Conservation (phyloP, 1,284 basidiomycete genomes). For the Malassezia dermatis region DNA sequence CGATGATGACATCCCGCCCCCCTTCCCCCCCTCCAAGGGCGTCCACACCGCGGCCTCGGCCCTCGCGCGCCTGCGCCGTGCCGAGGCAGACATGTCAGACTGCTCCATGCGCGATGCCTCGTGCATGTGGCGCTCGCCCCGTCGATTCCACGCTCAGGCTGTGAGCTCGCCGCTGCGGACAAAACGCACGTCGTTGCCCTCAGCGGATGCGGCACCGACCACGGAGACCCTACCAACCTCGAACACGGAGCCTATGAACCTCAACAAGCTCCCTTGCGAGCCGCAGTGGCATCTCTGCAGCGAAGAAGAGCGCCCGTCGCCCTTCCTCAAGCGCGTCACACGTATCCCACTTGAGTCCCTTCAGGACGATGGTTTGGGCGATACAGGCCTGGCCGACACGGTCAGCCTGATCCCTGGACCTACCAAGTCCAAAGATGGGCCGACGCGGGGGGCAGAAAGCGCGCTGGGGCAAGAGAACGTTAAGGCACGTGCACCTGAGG, state of each 20-base stretch:
- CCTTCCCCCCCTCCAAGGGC: not conserved
- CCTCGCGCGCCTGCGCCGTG: not conserved
- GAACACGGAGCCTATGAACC: not conserved
- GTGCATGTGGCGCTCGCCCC: conserved; percentile 6
- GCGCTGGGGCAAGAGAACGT: conserved; percentile 9
- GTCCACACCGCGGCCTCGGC: not conserved
- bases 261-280: not conserved
- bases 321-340: conserved; percentile 20
- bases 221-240: not conserved
- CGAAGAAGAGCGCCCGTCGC: conserved; percentile 17
- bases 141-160: not conserved
- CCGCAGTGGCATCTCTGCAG: conserved; percentile 12
- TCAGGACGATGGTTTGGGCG: not conserved
- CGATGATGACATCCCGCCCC: conserved; percentile 6
- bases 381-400: not conserved
- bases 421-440: not conserved
- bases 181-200: not conserved
- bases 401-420: conserved; percentile 8
- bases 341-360: conserved; percentile 14
- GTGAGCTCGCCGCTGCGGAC: not conserved
- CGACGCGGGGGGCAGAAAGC: not conserved
- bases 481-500: not conserved
- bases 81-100: conserved; percentile 12
- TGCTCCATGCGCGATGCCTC: conserved; percentile 18
- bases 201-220: not conserved